Evolutionary conservation across 2,329 filamentous ascomycete genomes (phyloP), one percentile per base, ranked within the genome.

Genomic region (Fusarium hainanense): DNA sequence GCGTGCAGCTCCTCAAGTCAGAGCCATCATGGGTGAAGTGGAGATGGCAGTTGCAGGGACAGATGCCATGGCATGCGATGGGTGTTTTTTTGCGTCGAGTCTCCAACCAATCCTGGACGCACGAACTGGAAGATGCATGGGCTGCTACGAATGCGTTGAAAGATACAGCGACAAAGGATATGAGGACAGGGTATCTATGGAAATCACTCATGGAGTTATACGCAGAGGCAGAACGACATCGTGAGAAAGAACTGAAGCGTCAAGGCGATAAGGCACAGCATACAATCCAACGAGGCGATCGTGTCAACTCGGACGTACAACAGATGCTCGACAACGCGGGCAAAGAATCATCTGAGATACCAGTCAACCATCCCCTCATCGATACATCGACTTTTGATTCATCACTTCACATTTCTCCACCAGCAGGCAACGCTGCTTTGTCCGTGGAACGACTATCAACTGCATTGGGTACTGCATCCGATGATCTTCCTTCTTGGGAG

Each of bases 11-110:
- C 7, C 73, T 77, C 32, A 61, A 57, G 30, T 71, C 71, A 1
- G 63, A 75, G 3, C 55, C 68, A 4, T 47, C 52, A 0, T 77
- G 76, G 76, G 9, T 25, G 0, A 69, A 62, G 28, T 77, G 76
- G 76, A 74, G 71, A 9, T 78, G 76, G 76, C 76, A 78, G 49
- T 51, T 78, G 11, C 68, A 70, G 6, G 76, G 76, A 9, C 65
- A 71, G 27, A 63, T 76, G 16, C 76, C 73, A 3, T 77, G 75
- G 75, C 68, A 70, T 34, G 74, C 76, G 4, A 71, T 77, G 46
- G 60, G 68, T 6, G 41, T 71, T 6, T 70, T 76, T 11, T 67
- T 77, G 23, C 58, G 64, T 16, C 72, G 75, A 16, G 68, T 72
- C 5, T 65, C 59, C 8, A 66, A 41, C 10, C 54, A 55, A 9